A percentile compares a stretch with the other conserved stretches of the same genome.
These are phyloP conservation scores for Globisporangium alternatum DNA, from an alignment of 352 stramenopile genomes.

Conservation along the genomic window DNA sequence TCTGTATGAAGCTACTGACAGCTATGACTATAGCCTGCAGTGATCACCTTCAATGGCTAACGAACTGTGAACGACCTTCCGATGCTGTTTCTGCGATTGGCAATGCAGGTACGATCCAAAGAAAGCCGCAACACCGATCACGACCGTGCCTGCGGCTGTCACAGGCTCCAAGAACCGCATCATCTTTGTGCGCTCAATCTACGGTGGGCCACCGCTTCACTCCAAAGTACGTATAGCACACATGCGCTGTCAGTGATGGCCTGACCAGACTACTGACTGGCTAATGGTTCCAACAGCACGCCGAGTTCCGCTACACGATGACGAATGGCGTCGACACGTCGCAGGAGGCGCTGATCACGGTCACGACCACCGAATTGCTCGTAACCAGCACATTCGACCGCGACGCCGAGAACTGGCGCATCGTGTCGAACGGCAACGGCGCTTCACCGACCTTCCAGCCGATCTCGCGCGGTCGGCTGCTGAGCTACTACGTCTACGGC, in stretches of 20 bases:
- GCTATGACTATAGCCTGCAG: neutral
- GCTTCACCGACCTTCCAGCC: constrained; percentile 41
- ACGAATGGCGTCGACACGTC: constrained; percentile 61
- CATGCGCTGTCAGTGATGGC: neutral
- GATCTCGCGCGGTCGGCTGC: constrained; percentile 56
- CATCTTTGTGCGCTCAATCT: constrained; percentile 76
- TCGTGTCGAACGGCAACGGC: constrained; percentile 60
- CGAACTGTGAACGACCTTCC: neutral
- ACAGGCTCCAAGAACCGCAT: constrained; percentile 86
- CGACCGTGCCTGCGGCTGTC: constrained; percentile 47
- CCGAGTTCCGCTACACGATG: constrained; percentile 87
- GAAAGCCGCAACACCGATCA: constrained; percentile 51
- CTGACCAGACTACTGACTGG: neutral
- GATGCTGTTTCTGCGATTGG: neutral
- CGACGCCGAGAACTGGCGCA: constrained; percentile 72
- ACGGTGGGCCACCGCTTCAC: constrained; percentile 48
- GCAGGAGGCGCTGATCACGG: constrained; percentile 70
- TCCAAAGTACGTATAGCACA: constrained; percentile 40
- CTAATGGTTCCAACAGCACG: constrained; percentile 40
- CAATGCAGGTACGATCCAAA: constrained; percentile 77
- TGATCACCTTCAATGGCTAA: neutral
- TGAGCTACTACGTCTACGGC: constrained; percentile 91
- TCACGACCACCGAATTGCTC: constrained; percentile 66
- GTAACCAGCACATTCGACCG: constrained; percentile 84
- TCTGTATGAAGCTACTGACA: constrained; percentile 22